Conservation (phyloP, 345 rosid species). For the Syzygium oleosum region DNA sequence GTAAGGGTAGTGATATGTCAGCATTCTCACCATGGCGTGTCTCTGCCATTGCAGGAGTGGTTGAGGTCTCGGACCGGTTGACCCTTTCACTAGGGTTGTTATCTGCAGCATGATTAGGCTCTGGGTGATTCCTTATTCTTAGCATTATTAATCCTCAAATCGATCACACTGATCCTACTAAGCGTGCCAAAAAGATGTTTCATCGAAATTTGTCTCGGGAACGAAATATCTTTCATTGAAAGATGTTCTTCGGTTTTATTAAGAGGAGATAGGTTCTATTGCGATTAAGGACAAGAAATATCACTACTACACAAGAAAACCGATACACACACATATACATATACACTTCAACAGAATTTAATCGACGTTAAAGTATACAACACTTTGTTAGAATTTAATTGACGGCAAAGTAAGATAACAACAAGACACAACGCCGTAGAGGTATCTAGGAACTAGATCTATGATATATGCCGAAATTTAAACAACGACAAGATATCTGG, state of each 20-base stretch:
- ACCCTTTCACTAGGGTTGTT: not conserved
- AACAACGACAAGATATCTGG: no score
- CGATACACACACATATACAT: not conserved
- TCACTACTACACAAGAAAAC: not conserved
- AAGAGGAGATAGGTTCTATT: not conserved
- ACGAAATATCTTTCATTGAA: not conserved
- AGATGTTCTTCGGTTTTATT: no score
- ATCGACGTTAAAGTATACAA: not conserved
- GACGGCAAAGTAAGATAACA: accelerated
- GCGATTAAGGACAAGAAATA: not conserved
- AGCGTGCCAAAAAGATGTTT: not conserved
- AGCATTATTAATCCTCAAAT: not conserved
- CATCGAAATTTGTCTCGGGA: not conserved
- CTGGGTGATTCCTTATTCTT: not conserved
- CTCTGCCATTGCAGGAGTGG: not conserved
- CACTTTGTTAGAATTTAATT: no score
- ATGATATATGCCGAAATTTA: no score
- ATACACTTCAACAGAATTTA: accelerated
- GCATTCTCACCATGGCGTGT: no score
- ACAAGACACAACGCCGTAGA: not conserved
- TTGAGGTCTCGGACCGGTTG: not conserved
- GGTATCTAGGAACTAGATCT: not conserved
- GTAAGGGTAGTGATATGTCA: no score
- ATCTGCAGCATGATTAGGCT: not conserved
- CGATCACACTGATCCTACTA: no score